Evolutionary conservation across 345 rosid genomes (phyloP), one percentile per base, ranked within the genome.

Genomic region (Pugionium cornutum): DNA sequence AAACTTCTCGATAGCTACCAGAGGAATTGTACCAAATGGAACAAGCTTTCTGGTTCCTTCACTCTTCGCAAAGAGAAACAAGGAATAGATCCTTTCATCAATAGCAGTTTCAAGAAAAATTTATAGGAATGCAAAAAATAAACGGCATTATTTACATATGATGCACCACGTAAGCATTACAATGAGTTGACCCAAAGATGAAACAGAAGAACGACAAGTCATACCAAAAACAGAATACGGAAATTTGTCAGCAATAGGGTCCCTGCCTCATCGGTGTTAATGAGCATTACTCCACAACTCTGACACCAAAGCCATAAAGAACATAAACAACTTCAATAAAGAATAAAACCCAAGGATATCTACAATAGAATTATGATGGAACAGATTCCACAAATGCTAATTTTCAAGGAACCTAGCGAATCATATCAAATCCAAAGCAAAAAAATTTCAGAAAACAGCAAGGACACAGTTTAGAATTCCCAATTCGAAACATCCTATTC

Each of bases 171-270:
- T 27, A 58, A 37, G 40, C 62, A 64, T 10, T 48, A 26, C 50
- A 34, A 37, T 6, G 34, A n/a, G 10, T 49, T 3, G 50, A 33
- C 4, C 53, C 25, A 47, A 57, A 73, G 48, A 53, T 53, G 34
- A 59, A 53, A 50, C 18, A 34, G 53, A 53, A 66, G 7, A 27
- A 40, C 36, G 31, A 62, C 47, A 42, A 28, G 34, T 77, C 95
- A 81, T 72, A 94, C 99, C 86, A 94, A 65, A 80, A 94, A 94
- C 64, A 94, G 82, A 75, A 90, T 80, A 53, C 99, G 97, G 68
- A 85, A 94, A 76, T 94, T 94, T 7, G 99, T 90, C 70, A 94
- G 83, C 54, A 90, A 54, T 74, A 94, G 79, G 31, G 85, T 88
- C 57, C 99, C 97, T 1, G 96, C 95, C 65, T 80, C 84, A 77